Evolutionary conservation across 148 eudicot species (phyloP).

Genomic region (Arctostaphylos glauca): DNA sequence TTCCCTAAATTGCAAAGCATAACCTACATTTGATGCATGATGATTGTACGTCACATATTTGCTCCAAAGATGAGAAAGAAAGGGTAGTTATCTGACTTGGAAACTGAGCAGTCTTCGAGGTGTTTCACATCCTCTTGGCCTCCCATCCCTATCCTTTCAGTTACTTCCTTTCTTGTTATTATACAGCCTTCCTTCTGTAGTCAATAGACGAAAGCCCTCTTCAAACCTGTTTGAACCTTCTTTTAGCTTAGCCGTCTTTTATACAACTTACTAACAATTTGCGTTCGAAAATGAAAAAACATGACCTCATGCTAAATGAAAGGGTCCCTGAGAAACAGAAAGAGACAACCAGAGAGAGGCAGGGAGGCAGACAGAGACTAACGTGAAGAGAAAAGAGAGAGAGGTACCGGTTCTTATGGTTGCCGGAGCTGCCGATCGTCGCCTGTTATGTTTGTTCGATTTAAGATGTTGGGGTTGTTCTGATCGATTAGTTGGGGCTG

Average conservation of each 20-base stretch:
- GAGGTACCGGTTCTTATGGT: too few species aligned
- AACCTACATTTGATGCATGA: neutral
- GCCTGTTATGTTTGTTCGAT: too few species aligned
- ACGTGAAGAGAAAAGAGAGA: too few species aligned
- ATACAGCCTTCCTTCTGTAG: neutral
- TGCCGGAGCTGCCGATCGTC: too few species aligned
- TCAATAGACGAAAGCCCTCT: neutral
- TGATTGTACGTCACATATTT: neutral
- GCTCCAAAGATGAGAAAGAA: neutral
- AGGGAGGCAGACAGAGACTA: too few species aligned
- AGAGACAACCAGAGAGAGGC: too few species aligned
- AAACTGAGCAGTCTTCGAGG: slow-evolving; percentile 80
- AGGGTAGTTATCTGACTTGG: slow-evolving; percentile 48
- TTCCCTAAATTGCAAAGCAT: neutral
- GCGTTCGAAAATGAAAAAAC: too few species aligned
- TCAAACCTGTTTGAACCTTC: neutral
- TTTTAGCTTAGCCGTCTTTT: neutral
- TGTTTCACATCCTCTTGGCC: slow-evolving; percentile 54
- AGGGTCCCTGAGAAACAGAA: too few species aligned
- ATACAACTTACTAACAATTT: too few species aligned
- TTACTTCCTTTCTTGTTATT: neutral
- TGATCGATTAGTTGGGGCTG: too few species aligned
- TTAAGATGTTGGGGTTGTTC: too few species aligned
- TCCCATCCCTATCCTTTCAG: slow-evolving; percentile 37
- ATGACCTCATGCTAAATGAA: too few species aligned